These are phyloP conservation scores for Aspergillus intermedius DNA, from an alignment of 2,329 filamentous ascomycete genomes.

Conservation along the genomic window DNA sequence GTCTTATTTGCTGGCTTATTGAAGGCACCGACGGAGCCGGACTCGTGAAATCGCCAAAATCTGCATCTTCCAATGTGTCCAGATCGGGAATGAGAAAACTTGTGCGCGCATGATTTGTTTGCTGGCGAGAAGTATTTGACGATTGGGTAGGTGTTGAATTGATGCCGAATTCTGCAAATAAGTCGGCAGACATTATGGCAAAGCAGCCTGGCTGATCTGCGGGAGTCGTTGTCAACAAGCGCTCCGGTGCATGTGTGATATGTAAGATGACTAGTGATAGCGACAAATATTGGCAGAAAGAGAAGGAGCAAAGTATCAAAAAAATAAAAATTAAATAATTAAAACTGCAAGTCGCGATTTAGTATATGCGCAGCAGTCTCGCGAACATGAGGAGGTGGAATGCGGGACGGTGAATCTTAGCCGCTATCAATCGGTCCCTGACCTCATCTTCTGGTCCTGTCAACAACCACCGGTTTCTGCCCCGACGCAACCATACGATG, in stretches of 20 bases:
- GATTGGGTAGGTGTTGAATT: conserved; percentile 13
- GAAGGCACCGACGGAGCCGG: conserved; percentile 1
- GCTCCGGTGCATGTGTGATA: too few species aligned
- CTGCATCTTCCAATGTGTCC: conserved; percentile 15
- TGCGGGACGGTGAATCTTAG: neutral
- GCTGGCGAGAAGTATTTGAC: conserved; percentile 6
- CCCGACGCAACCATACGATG: conserved; percentile 10
- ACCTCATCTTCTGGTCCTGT: neutral
- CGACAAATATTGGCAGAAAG: too few species aligned
- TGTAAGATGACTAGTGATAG: too few species aligned
- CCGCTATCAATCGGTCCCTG: neutral
- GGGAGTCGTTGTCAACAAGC: too few species aligned
- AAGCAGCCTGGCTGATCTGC: neutral
- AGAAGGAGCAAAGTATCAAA: too few species aligned
- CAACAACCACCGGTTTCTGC: neutral
- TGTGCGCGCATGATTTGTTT: conserved; percentile 7
- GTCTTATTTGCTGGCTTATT: neutral
- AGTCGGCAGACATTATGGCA: conserved; percentile 46
- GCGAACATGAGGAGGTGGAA: too few species aligned
- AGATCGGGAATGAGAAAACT: conserved; percentile 18
- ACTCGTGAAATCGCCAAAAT: conserved; percentile 6
- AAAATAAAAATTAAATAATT: too few species aligned
- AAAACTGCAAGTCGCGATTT: too few species aligned
- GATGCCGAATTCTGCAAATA: conserved; percentile 47
- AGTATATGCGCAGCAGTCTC: too few species aligned